Conservation (phyloP, 106 monocot genomes). For the Gastrodia elata region DNA sequence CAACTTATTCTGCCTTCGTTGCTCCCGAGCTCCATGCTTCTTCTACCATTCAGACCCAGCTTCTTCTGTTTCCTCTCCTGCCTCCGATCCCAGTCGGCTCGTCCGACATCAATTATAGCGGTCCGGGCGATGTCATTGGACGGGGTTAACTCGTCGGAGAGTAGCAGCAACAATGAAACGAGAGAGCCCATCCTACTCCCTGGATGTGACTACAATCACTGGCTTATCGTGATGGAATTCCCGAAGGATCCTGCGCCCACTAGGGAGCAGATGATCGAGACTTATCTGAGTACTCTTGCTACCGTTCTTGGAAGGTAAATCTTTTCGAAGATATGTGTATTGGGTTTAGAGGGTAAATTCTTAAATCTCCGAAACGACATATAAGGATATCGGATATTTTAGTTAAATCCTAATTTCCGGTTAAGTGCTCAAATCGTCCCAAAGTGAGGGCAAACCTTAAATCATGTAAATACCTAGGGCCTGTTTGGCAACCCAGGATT, state of each 20-base stretch:
- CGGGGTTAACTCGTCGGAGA: conserved; percentile 27
- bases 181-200: conserved; percentile 86
- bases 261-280: conserved; percentile 91
- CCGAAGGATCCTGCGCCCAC: conserved; percentile 92
- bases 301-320: conserved; percentile 88
- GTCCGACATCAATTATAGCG: neutral
- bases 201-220: conserved; percentile 96
- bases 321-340: no score
- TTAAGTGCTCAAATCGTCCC: no score
- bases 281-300: conserved; percentile 78
- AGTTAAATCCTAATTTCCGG: no score
- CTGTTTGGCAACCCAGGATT: no score
- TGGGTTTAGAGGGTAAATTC: no score
- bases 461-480: no score
- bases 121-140: conserved; percentile 31
- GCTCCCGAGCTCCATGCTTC: neutral
- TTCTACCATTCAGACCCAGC: neutral
- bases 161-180: conserved; percentile 33
- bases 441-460: no score
- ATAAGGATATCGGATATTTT: no score
- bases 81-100: neutral
- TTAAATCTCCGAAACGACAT: no score
- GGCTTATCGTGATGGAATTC: conserved; percentile 96
- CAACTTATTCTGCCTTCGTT: neutral
- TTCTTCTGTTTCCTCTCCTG: neutral